phyloP scores from a whole-genome alignment of 192 early-diverging fungal species.

The Dissophora globulifera region DNA sequence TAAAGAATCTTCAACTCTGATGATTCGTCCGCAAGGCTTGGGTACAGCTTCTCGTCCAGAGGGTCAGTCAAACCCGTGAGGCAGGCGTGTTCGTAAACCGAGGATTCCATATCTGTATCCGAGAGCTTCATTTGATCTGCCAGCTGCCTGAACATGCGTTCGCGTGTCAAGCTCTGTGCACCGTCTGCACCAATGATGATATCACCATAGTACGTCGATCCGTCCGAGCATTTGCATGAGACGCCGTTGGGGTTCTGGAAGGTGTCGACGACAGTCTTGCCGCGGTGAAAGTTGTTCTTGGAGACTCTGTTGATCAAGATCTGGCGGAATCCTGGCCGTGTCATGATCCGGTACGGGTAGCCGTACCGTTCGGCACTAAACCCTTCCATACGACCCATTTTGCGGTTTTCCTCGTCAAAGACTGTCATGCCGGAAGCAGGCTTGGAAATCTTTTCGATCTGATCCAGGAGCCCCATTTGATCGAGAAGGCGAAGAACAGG shows the following conservation, averaged over 20 bases:
- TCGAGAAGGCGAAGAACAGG: slow-evolving; percentile 38
- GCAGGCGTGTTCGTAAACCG: slow-evolving; percentile 3
- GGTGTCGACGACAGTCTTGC: slow-evolving; percentile 25
- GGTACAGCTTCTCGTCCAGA: slow-evolving; percentile 11
- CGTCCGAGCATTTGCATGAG: slow-evolving; percentile 34
- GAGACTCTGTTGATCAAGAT: slow-evolving; percentile 19
- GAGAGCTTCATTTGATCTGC: slow-evolving; percentile 25
- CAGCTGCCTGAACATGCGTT: slow-evolving; percentile 22
- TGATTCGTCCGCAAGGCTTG: background rate
- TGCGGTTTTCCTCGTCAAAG: slow-evolving; percentile 7
- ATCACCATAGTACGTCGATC: slow-evolving; percentile 34
- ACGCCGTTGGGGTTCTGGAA: slow-evolving; percentile 31
- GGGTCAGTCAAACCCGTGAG: slow-evolving; percentile 7
- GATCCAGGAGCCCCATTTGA: slow-evolving; percentile 35
- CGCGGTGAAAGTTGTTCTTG: slow-evolving; percentile 3
- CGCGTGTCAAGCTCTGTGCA: slow-evolving; percentile 26
- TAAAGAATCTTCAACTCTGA: slow-evolving; percentile 15
- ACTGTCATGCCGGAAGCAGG: slow-evolving; percentile 8
- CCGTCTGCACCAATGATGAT: slow-evolving; percentile 45
- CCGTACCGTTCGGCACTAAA: slow-evolving; percentile 16
- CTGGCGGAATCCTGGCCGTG: slow-evolving; percentile 15
- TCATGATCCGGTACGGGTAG: slow-evolving; percentile 18
- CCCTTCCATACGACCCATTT: slow-evolving; percentile 14
- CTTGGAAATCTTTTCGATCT: slow-evolving; percentile 24
- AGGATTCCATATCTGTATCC: slow-evolving; percentile 18